A percentile compares a stretch with the other conserved stretches of the same genome.
phyloP scores from a whole-genome alignment of 768 basidiomycete genomes.

The Collybiopsis luxurians region DNA sequence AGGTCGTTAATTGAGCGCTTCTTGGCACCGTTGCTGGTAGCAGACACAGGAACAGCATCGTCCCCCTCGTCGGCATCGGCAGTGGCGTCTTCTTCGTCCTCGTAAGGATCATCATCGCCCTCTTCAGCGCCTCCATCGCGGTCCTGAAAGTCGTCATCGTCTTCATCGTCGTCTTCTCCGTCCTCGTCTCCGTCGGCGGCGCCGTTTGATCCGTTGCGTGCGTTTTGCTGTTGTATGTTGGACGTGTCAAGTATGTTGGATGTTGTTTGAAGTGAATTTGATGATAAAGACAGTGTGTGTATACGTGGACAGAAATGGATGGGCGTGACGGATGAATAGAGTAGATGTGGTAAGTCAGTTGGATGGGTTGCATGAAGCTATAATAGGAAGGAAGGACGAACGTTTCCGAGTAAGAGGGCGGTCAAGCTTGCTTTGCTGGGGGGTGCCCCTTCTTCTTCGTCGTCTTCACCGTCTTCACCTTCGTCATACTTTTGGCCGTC shows the following conservation, averaged over 20 bases:
- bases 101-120: background rate
- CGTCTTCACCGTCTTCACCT: background rate
- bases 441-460: background rate
- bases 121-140: background rate
- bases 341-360: background rate
- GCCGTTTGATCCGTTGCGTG: background rate
- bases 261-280: too few species aligned
- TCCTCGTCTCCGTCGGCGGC: background rate
- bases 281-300: too few species aligned
- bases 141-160: background rate
- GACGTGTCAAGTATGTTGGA: background rate
- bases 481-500: background rate
- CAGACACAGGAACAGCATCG: background rate
- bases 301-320: too few species aligned
- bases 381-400: conserved; percentile 4
- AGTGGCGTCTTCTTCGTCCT: background rate
- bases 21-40: background rate
- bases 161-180: background rate
- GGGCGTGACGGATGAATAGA: background rate
- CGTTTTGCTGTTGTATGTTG: background rate
- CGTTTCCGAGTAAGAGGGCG: conserved; percentile 3
- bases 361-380: too few species aligned
- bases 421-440: conserved; percentile 4
- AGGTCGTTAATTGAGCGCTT: conserved; percentile 1
- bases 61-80: background rate